phyloP scores from a whole-genome alignment of 1,284 basidiomycete genomes.

The Moniliella sp. region DNA sequence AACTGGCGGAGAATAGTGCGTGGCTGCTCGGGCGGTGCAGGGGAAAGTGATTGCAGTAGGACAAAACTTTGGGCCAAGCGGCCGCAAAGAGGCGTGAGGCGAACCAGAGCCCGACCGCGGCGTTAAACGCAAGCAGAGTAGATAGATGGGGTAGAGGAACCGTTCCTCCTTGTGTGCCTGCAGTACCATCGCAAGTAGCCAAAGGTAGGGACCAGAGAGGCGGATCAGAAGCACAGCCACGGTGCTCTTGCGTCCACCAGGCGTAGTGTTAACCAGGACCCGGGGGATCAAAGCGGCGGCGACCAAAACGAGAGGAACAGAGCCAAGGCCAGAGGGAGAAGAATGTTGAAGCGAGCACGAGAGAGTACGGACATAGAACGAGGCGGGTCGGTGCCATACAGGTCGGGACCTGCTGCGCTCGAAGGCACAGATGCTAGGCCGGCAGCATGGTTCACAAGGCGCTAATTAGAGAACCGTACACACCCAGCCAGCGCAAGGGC shows the following conservation, averaged over 20 bases:
- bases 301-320: slow-evolving; percentile 48
- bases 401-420: slow-evolving; percentile 53
- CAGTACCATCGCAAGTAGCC: slow-evolving; percentile 53
- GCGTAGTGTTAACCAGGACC: slow-evolving; percentile 56
- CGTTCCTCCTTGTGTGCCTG: slow-evolving; percentile 94
- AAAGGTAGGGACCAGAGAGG: slow-evolving; percentile 83
- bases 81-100: no score
- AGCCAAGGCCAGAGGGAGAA: slow-evolving; percentile 49
- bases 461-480: no score
- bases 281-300: no score
- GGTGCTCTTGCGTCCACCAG: slow-evolving; percentile 43
- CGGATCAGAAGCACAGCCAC: no score
- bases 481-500: no score
- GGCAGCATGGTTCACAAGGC: no score
- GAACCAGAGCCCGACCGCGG: slow-evolving; percentile 55
- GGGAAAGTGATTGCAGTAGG: no score
- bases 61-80: no score
- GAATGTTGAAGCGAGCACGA: slow-evolving; percentile 68
- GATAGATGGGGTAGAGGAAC: slow-evolving; percentile 88
- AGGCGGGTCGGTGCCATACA: slow-evolving; percentile 75
- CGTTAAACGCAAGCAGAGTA: slow-evolving; percentile 80
- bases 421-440: no score
- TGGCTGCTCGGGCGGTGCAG: no score
- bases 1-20: no score
- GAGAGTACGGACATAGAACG: slow-evolving; percentile 38